Conservation (phyloP, 257 asterid genomes). For the Fraxinus quadrangulata region DNA sequence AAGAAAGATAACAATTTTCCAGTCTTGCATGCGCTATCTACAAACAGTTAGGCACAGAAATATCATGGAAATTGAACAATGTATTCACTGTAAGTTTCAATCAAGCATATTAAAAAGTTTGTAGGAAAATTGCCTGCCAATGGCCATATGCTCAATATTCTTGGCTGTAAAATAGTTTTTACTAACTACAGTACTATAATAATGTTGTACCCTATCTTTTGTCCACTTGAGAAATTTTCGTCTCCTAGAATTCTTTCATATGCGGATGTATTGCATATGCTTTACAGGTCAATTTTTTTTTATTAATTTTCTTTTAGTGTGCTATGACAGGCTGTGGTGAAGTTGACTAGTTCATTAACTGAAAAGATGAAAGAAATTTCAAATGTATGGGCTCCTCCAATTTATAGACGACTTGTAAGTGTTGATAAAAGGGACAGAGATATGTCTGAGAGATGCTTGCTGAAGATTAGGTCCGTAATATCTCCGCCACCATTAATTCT, state of each 20-base stretch:
- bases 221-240: constrained; percentile 4
- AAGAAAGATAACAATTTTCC: not conserved
- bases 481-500: constrained; percentile 61
- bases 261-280: constrained; percentile 10
- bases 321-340: constrained; percentile 64
- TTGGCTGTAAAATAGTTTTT: constrained; percentile 10
- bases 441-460: constrained; percentile 77
- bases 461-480: constrained; percentile 54
- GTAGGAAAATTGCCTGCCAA: constrained; percentile 8
- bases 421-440: constrained; percentile 76
- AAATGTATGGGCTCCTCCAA: constrained; percentile 68
- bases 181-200: not conserved
- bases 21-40: constrained; percentile 3
- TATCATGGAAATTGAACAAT: constrained; percentile 12
- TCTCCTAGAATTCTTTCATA: constrained; percentile 9
- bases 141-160: not conserved
- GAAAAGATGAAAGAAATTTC: constrained; percentile 63
- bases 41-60: constrained; percentile 4
- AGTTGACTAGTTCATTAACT: constrained; percentile 51
- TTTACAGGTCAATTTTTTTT: constrained; percentile 21
- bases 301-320: constrained; percentile 19
- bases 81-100: not conserved
- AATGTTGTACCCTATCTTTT: constrained; percentile 3
- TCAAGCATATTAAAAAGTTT: not conserved
- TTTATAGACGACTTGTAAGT: constrained; percentile 81